Evolutionary conservation across 768 basidiomycete genomes (phyloP), one percentile per base, ranked within the genome.

Genomic region (Amylocystis lapponica): DNA sequence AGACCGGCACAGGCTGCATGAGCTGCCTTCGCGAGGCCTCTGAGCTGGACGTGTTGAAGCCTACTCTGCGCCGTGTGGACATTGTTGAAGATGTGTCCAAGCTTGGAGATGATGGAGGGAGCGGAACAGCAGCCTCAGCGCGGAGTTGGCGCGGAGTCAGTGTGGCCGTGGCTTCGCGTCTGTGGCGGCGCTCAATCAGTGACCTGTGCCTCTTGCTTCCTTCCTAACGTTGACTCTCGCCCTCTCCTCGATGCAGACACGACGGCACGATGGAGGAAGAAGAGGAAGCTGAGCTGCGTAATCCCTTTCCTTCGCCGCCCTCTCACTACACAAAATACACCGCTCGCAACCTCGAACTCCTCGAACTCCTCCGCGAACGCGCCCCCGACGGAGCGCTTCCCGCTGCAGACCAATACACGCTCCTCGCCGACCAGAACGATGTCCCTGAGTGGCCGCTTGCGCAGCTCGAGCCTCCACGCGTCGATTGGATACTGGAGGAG

Each of bases 401-500:
- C 34, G 58, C 58, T 21, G 53, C 65, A 21, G 72, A 74, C 48
- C 88, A 89, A 54, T 70, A 76, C 45, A 76, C 81, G 34, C 54
- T 81, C 25, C 68, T 91, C 30, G 63, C 72, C 6, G 90, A 88
- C 66, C 82, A 90, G 56, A 54, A 64, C 2, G 81, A 89, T 42
- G 66, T 90, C 10, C 88, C 89, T 6, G 77, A 86, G 16, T 90
- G 86, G 86, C 74, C 83, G 16, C 66, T 93, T 31, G 62, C 62
- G 3, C 80, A 82, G 50, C 72, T 95, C 9, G 86, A 92, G 58
- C 90, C 85, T 63, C 92, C 92, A 27, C 76, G 89, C 34, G 81
- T 86, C 12, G 91, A 93, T 56, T 93, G 91, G 90, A 86, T 95
- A 39, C 70, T 88, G 1, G 86, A 92, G 52, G 88, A 89, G 48